A percentile compares a stretch with the other conserved stretches of the same genome.
phyloP scores from a whole-genome alignment of 768 basidiomycete genomes.

The Suillus variegatus region DNA sequence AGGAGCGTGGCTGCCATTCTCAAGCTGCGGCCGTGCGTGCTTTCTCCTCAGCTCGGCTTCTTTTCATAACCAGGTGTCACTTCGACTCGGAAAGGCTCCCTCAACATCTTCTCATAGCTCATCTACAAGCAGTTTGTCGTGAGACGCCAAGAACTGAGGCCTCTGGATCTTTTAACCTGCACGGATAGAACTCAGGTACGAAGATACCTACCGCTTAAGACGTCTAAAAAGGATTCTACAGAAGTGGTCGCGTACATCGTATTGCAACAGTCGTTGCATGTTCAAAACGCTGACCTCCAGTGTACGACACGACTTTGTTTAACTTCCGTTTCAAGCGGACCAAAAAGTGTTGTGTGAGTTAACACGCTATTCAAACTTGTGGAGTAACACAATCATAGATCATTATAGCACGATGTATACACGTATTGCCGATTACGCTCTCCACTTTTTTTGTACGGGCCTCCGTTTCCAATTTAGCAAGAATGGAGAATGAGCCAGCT shows the following conservation, averaged over 20 bases:
- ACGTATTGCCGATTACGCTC: background rate
- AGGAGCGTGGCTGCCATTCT: background rate
- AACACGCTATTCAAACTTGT: background rate
- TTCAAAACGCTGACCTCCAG: background rate
- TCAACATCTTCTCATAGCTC: background rate
- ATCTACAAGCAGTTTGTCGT: background rate
- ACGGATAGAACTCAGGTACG: too few species aligned
- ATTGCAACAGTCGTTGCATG: background rate
- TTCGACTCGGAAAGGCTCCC: background rate
- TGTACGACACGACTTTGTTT: background rate
- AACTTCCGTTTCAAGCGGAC: background rate
- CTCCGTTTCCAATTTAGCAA: conserved; percentile 7
- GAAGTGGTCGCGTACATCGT: background rate
- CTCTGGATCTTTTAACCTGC: background rate
- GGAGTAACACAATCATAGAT: conserved; percentile 5
- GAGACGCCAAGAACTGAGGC: background rate
- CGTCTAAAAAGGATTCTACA: background rate
- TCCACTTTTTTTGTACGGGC: conserved; percentile 7
- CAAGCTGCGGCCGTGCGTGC: background rate
- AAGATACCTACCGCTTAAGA: background rate
- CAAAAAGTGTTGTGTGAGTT: background rate
- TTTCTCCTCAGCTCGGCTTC: background rate
- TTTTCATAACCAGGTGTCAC: background rate
- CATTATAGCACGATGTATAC: conserved; percentile 1
- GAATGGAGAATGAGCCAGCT: conserved; percentile 3